Evolutionary conservation across 2,329 filamentous ascomycete genomes (phyloP).

Genomic region (Fusarium musae): DNA sequence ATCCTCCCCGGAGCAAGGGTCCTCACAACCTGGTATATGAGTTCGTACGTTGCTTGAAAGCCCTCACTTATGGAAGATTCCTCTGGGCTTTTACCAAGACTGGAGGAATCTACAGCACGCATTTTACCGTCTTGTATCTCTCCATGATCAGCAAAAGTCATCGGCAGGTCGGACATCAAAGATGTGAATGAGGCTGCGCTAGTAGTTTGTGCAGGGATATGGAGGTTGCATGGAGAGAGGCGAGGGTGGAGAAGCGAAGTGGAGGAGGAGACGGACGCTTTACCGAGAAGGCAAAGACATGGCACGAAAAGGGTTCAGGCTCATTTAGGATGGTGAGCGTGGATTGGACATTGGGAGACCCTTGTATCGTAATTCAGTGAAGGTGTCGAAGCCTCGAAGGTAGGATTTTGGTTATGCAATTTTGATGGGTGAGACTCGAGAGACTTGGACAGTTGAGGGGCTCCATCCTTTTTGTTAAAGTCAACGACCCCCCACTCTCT

Average conservation of each 20-base stretch:
- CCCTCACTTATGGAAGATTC: not conserved
- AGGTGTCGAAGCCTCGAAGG: constrained; percentile 1
- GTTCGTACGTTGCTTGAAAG: not conserved
- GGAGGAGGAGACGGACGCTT: constrained; percentile 36
- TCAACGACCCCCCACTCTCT: constrained; percentile 36
- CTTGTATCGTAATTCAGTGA: not conserved
- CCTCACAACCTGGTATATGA: not conserved
- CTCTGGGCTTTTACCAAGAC: not conserved
- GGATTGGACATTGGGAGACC: constrained; percentile 12
- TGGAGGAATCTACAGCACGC: not conserved
- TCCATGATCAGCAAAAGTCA: not conserved
- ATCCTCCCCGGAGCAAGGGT: constrained; percentile 23
- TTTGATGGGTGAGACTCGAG: constrained; percentile 14
- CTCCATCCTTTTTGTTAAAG: constrained; percentile 29
- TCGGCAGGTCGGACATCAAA: constrained; percentile 4
- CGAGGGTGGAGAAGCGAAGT: constrained; percentile 33
- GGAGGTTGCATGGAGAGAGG: constrained; percentile 29
- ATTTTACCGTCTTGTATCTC: not conserved
- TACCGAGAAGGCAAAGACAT: constrained; percentile 31
- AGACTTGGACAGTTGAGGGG: constrained; percentile 2
- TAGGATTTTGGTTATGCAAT: constrained; percentile 1
- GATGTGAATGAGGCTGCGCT: constrained; percentile 40
- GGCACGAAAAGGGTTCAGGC: constrained; percentile 36
- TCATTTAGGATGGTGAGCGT: constrained; percentile 16
- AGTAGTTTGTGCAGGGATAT: constrained; percentile 34